Evolutionary conservation across 768 basidiomycete genomes (phyloP), one percentile per base, ranked within the genome.

Genomic region (Psilocybe sp.): DNA sequence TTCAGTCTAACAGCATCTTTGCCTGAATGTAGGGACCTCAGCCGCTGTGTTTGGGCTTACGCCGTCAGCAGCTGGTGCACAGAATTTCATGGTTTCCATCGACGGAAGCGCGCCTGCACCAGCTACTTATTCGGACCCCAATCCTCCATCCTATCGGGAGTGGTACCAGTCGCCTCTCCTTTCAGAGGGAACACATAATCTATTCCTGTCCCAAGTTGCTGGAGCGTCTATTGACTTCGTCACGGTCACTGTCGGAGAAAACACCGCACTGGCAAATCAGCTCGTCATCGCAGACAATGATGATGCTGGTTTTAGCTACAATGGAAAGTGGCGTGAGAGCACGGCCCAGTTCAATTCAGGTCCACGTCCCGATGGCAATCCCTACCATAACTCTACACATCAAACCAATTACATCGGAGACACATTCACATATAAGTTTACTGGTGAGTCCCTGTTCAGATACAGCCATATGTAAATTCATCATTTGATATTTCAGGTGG

Each of bases 161-260:
- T 66, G 65, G 65, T 66, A 62, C 31, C 52, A 62, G 46, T 58
- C 65, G 1, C 63, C 63, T 1, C 44, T 38, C 1, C 53, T 66
- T 15, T 16, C 57, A 13, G 63, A 66, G 28, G 65, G 64, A 10
- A 43, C 40, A 9, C 65, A 67, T 40, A 53, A 46, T 9, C 52
- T 67, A 7, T 43, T 41, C 3, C 52, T 67, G 15, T 52, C 55
- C 11, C 59, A 58, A 28, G 51, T 65, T 10, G 52, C 60, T 2
- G 60, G 55, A 18, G 50, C 60, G 12, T 53, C 60, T 11, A 31
- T 67, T 14, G 65, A 67, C 44, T 65, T 49, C 39, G 62, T 60
- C 0, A 55, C 61, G 2, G 57, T 67, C 15, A 55, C 57, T 1
- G 61, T 60, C 2, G 65, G 64, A 1, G 0, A 44, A 3, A 47